Evolutionary conservation across 345 rosid genomes (phyloP), one percentile per base, ranked within the genome.

Genomic region (Dimocarpus longan): DNA sequence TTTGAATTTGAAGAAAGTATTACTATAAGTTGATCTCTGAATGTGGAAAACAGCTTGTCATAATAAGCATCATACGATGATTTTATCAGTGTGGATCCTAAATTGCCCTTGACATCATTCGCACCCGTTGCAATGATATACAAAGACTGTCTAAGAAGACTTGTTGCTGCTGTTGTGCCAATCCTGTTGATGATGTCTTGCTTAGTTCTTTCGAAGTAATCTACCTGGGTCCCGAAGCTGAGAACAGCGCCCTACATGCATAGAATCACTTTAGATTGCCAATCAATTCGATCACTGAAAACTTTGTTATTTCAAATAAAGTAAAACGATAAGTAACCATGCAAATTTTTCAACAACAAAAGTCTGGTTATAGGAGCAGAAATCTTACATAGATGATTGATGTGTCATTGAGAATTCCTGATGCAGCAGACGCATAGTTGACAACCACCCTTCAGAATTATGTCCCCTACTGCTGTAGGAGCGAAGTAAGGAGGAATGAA

Each of bases 161-260:
- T 66, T 11, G 1, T 64, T 21, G 80, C 73, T 39, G 21, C 66
- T 5, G 40, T 22, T 16, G 19, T 18, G 18, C 83, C 88, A 7
- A 72, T 77, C 69, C 52, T 79, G 46, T 63, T 68, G 15, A 76
- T 79, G 5, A 87, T 83, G 28, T 83, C 80, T 78, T 76, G 81
- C 77, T 83, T 87, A 0, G 88, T 82, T 11, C 16, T 83, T 74
- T 73, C 81, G 2, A 87, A 87, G 80, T 83, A 21, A 57, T 73
- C 77, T 39, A 83, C 28, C 76, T 85, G 90, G 22, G 78, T 37
- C 16, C 71, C 77, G 16, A 81, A 42, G 80, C 62, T 63, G 44
- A 76, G 32, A 28, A 28, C 32, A 28, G 15, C 80, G 26, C 50
- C 67, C 74, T 80, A 56, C 19, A 57, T 16, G 57, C 0, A 10